Base-by-base conservation (phyloP, 1,139 yeast species). In the Geotrichum aggregatum region DNA sequence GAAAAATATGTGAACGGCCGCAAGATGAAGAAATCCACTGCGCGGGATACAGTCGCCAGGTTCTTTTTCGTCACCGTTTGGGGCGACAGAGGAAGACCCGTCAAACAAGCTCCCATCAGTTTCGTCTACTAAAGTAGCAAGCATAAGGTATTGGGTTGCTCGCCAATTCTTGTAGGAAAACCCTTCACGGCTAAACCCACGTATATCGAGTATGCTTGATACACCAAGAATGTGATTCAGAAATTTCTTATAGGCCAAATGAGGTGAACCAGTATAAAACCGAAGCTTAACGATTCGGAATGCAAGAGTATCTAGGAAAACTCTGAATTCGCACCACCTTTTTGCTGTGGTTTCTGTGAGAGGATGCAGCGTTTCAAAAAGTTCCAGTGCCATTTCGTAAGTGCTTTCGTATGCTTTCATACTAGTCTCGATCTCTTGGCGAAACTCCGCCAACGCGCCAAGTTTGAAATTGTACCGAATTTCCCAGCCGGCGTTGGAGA, bases 211-310 rank as follows among this genome's bases (percentile, higher is more conserved):
- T 18, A 73, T 59, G n/a, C 67, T 63, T 2, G 69, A 54, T 1
- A 76, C 70, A 53, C 77, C 77, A 22, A 73, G 73, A 1, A 84
- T 64, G 67, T 87, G 96, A 7, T 79, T 71, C 42, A 75, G 75
- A 62, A 86, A 88, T 63, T 82, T 84, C 53, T 76, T 74, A 59
- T 80, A 77, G 0, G 89, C 87, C 38, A 73, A 61, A 39, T 82
- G 73, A 0, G 85, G 76, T 58, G 79, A 80, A 42, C 79, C 84
- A 24, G 79, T 58, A n/a, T 85, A 79, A 36, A 86, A 71, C 59
- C 82, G 78, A 0, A 82, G 73, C 56, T 86, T 74, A 3, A 80
- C 79, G 13, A 85, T 80, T 59, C 83, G 86, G 53, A 83, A 74
- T 0, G 85, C 84, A 7, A 79, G 64, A 1, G 78, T 64, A 63